Evolutionary conservation across 768 basidiomycete genomes (phyloP).

Genomic region (Candolleomyces aberdarensis): DNA sequence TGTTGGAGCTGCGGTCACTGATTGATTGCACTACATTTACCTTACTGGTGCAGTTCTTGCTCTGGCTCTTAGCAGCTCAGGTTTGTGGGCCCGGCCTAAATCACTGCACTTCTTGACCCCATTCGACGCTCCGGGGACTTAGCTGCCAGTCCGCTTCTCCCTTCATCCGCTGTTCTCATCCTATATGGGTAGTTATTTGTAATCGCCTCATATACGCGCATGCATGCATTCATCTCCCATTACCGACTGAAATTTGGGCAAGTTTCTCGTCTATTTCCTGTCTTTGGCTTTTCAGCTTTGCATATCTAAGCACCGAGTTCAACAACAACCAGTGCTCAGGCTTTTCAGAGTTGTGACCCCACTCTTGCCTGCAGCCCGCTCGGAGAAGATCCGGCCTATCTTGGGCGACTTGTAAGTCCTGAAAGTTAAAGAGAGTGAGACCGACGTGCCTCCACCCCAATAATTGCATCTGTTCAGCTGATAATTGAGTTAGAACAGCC

Average conservation of each 20-base stretch:
- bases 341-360: no score
- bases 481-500: background rate
- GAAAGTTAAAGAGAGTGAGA: background rate
- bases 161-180: background rate
- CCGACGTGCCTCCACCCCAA: background rate
- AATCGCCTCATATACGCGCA: background rate
- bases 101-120: constrained; percentile 41
- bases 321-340: background rate
- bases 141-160: background rate
- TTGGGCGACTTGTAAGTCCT: background rate
- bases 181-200: background rate
- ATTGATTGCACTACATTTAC: background rate
- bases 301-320: background rate
- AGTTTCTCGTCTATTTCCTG: background rate
- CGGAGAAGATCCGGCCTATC: constrained; percentile 18
- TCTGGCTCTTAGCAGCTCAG: constrained; percentile 84
- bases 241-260: no score
- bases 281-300: background rate
- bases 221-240: no score
- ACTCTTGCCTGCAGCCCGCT: background rate
- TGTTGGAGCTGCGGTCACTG: background rate
- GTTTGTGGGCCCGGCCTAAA: constrained; percentile 84
- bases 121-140: background rate
- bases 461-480: constrained; percentile 1
- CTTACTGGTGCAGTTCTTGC: constrained; percentile 46